A percentile compares a stretch with the other conserved stretches of the same genome.
Conservation (phyloP, 2,329 filamentous ascomycete genomes). For the Albophoma yamanashiensis region DNA sequence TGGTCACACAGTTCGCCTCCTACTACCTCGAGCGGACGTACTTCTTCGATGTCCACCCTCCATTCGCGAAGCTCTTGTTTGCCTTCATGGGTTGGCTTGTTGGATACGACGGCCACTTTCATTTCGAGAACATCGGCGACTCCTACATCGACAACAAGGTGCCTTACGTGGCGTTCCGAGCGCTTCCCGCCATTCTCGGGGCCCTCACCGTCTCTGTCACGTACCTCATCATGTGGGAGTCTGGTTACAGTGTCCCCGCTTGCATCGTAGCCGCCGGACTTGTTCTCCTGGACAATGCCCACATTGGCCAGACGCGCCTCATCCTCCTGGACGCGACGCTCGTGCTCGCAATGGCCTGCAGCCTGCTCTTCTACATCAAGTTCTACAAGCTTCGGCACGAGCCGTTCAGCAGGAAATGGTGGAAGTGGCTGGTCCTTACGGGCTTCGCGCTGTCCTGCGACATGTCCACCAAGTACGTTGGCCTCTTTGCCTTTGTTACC, state of each 20-base stretch:
- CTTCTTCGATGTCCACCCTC: conserved; percentile 99
- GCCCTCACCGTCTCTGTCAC: conserved; percentile 88
- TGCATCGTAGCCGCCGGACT: conserved; percentile 78
- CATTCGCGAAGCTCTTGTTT: conserved; percentile 95
- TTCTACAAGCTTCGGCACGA: conserved; percentile 94
- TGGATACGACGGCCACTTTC: conserved; percentile 91
- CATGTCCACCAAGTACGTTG: conserved; percentile 97
- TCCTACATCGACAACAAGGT: conserved; percentile 97
- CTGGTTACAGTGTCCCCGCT: conserved; percentile 89
- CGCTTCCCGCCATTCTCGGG: conserved; percentile 84
- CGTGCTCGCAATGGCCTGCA: conserved; percentile 92
- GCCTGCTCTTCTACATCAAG: conserved; percentile 85
- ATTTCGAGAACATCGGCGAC: conserved; percentile 98
- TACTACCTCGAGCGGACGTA: conserved; percentile 93
- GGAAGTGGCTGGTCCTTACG: conserved; percentile 97
- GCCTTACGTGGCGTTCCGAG: conserved; percentile 91
- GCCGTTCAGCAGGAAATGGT: conserved; percentile 92
- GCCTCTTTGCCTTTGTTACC: conserved; percentile 91
- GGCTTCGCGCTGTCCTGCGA: conserved; percentile 93
- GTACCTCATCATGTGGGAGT: conserved; percentile 99
- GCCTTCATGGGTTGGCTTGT: conserved; percentile 96
- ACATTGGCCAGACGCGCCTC: conserved; percentile 90
- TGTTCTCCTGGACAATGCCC: conserved; percentile 92
- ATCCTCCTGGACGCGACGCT: conserved; percentile 92
- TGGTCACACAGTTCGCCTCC: conserved; percentile 48